These are phyloP conservation scores for Mesembryanthemum crystallinum DNA, from an alignment of 148 eudicot genomes.

Conservation along the genomic window DNA sequence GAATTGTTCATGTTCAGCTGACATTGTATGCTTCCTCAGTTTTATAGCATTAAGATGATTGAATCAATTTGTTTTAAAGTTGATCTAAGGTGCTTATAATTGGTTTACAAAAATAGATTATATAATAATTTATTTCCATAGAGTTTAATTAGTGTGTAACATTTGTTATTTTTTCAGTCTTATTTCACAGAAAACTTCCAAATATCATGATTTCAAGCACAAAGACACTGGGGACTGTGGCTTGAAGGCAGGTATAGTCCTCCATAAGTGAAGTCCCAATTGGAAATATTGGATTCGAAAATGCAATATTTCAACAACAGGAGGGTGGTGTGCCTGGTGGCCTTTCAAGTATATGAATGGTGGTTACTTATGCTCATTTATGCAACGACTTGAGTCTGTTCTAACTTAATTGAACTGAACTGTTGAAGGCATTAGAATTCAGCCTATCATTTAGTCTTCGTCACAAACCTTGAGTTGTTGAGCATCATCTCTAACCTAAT, in stretches of 20 bases:
- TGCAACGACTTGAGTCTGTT: slow-evolving; percentile 8
- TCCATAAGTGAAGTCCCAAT: slow-evolving; percentile 83
- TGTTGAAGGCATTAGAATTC: too few species aligned
- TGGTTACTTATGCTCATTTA: slow-evolving; percentile 31
- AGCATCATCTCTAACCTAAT: too few species aligned
- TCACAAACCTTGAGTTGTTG: too few species aligned
- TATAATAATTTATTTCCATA: neutral
- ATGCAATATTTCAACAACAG: slow-evolving; percentile 57
- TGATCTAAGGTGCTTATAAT: neutral
- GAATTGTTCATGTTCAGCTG: too few species aligned
- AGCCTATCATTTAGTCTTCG: too few species aligned
- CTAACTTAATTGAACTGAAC: too few species aligned
- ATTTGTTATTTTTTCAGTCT: neutral
- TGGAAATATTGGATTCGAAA: slow-evolving; percentile 66
- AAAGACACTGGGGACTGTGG: slow-evolving; percentile 97
- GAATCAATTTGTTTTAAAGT: neutral
- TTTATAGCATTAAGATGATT: neutral
- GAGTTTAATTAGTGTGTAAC: neutral
- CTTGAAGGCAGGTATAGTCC: slow-evolving; percentile 72
- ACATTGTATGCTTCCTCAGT: slow-evolving; percentile 9
- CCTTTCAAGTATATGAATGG: slow-evolving; percentile 36
- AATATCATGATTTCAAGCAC: slow-evolving; percentile 94
- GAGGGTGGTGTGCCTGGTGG: slow-evolving; percentile 31
- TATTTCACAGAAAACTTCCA: slow-evolving; percentile 64
- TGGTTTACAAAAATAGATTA: neutral